A percentile compares a stretch with the other conserved stretches of the same genome.
Evolutionary conservation across 1,284 basidiomycete species (phyloP).

Genomic region (Marasmius fiardii): DNA sequence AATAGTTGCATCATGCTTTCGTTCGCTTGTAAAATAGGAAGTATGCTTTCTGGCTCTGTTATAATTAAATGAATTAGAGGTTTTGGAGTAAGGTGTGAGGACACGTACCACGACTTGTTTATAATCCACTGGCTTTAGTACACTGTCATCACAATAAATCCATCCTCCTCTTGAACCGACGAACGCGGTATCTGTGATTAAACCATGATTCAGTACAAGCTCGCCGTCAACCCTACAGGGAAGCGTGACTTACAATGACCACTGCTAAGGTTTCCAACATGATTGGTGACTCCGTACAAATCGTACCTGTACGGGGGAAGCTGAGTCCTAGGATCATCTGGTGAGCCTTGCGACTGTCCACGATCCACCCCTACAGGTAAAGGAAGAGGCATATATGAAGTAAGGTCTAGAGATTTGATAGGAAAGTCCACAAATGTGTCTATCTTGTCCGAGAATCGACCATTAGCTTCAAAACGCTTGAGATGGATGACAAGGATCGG

Average conservation of each 20-base stretch:
- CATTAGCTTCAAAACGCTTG: slow-evolving; percentile 92
- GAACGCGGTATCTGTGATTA: slow-evolving; percentile 74
- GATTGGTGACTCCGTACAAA: slow-evolving; percentile 88
- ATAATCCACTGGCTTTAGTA: slow-evolving; percentile 63
- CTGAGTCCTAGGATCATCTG: slow-evolving; percentile 77
- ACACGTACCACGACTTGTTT: slow-evolving; percentile 82
- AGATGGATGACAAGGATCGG: slow-evolving; percentile 94
- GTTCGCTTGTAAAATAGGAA: slow-evolving; percentile 84
- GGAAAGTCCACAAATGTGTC: slow-evolving; percentile 92
- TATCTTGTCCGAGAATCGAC: slow-evolving; percentile 93
- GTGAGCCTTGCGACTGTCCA: slow-evolving; percentile 37
- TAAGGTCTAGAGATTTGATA: slow-evolving; percentile 79
- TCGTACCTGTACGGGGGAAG: slow-evolving; percentile 86
- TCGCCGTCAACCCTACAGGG: background rate
- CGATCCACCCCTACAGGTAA: slow-evolving; percentile 62
- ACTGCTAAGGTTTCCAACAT: slow-evolving; percentile 86
- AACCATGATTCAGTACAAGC: background rate
- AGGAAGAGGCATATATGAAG: slow-evolving; percentile 85
- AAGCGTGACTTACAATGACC: slow-evolving; percentile 78
- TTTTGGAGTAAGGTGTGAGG: background rate
- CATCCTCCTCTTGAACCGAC: slow-evolving; percentile 78
- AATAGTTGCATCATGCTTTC: slow-evolving; percentile 41
- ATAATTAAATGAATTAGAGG: slow-evolving; percentile 13
- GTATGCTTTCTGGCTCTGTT: slow-evolving; percentile 81
- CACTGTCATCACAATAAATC: slow-evolving; percentile 88